Evolutionary conservation across 2,329 filamentous ascomycete species (phyloP).

Genomic region (Zymoseptoria brevis): DNA sequence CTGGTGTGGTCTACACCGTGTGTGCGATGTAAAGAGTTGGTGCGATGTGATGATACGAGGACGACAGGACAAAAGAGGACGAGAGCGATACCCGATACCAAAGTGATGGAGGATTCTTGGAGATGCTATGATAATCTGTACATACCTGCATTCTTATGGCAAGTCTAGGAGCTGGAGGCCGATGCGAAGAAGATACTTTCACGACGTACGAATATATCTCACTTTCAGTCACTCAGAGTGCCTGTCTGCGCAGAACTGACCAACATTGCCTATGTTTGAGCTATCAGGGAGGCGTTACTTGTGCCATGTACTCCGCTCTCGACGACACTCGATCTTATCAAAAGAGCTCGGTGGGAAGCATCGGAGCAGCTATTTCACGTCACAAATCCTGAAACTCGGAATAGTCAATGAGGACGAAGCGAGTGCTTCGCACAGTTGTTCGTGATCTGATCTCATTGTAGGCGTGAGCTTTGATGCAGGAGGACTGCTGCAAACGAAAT

Average conservation of each 20-base stretch:
- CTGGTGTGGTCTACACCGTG: conserved; percentile 32
- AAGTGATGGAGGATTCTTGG: background rate
- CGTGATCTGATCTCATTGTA: background rate
- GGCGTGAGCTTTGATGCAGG: background rate
- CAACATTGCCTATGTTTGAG: too few species aligned
- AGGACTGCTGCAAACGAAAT: background rate
- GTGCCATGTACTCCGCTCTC: too few species aligned
- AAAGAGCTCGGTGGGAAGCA: too few species aligned
- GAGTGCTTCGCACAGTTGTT: background rate
- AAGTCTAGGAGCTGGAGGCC: too few species aligned
- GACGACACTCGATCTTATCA: background rate
- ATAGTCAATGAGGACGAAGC: too few species aligned
- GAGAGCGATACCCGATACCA: background rate
- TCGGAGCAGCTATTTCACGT: too few species aligned
- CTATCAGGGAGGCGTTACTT: too few species aligned
- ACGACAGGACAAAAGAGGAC: background rate
- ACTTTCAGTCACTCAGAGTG: too few species aligned
- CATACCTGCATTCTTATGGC: background rate
- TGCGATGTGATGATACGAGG: background rate
- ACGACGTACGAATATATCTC: too few species aligned
- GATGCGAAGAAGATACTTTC: too few species aligned
- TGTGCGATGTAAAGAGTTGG: conserved; percentile 22
- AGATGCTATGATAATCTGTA: background rate
- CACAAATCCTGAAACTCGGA: too few species aligned
- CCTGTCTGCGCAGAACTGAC: too few species aligned